Evolutionary conservation across 106 monocot species (phyloP).

Genomic region (Platanthera zijinensis): DNA sequence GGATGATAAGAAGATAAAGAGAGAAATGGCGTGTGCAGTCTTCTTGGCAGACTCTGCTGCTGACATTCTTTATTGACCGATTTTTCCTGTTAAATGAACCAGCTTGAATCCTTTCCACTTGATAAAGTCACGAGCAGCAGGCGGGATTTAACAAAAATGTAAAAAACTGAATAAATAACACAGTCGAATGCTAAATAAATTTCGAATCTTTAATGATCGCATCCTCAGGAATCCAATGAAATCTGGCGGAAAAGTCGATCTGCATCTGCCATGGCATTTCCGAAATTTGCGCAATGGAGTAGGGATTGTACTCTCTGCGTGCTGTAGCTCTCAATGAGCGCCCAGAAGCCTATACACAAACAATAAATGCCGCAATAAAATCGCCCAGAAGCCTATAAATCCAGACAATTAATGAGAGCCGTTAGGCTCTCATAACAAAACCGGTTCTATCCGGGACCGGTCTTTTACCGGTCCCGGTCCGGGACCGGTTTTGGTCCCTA

Average conservation of each 20-base stretch:
- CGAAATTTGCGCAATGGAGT: neutral
- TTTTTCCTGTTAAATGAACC: neutral
- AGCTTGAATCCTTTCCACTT: neutral
- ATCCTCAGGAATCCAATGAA: conserved; percentile 11
- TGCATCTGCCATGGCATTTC: neutral
- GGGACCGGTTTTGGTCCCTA: too few species aligned
- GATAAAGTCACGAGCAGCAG: neutral
- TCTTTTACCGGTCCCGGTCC: too few species aligned
- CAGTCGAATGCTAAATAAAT: neutral
- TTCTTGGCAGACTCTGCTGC: neutral
- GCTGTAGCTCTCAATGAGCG: neutral
- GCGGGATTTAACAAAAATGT: neutral
- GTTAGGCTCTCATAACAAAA: too few species aligned
- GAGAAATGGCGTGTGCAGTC: neutral
- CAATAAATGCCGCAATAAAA: conserved; percentile 11
- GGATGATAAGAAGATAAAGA: neutral
- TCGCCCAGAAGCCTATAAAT: too few species aligned
- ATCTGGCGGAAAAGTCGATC: neutral
- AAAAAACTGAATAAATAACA: neutral
- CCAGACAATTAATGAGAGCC: too few species aligned
- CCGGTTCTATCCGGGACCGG: too few species aligned
- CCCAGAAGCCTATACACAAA: neutral
- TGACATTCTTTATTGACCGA: conserved; percentile 6
- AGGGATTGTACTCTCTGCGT: neutral
- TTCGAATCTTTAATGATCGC: conserved; percentile 2